These are phyloP conservation scores for Neonectria sp. DNA, from an alignment of 2,329 filamentous ascomycete genomes.

Conservation along the genomic window DNA sequence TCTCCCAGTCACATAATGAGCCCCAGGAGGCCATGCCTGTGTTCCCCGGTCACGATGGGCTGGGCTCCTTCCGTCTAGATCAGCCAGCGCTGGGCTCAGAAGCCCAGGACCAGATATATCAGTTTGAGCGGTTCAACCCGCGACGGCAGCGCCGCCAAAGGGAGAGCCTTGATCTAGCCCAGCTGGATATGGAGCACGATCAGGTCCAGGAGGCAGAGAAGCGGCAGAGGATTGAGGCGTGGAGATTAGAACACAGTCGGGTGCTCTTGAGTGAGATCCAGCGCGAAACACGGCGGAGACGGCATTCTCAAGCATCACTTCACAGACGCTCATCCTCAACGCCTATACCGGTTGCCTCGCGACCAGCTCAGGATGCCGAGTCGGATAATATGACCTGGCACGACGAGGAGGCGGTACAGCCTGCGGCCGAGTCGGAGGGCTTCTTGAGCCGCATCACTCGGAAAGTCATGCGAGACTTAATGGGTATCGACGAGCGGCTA, in stretches of 20 bases:
- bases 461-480: slow-evolving; percentile 88
- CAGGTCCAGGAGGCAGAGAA: slow-evolving; percentile 78
- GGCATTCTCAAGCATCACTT: slow-evolving; percentile 71
- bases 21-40: slow-evolving; percentile 73
- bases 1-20: slow-evolving; percentile 42
- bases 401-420: slow-evolving; percentile 63
- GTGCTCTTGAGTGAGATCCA: slow-evolving; percentile 91
- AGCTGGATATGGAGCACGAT: slow-evolving; percentile 67
- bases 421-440: slow-evolving; percentile 71
- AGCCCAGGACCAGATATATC: slow-evolving; percentile 88
- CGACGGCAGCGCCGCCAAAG: slow-evolving; percentile 70
- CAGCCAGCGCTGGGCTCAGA: slow-evolving; percentile 66
- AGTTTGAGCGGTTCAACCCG: slow-evolving; percentile 89
- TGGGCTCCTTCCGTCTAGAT: slow-evolving; percentile 86
- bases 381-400: slow-evolving; percentile 66
- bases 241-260: slow-evolving; percentile 92
- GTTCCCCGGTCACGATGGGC: slow-evolving; percentile 91
- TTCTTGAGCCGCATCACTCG: slow-evolving; percentile 87
- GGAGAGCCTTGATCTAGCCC: slow-evolving; percentile 68
- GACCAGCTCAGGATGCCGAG: slow-evolving; percentile 46
- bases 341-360: slow-evolving; percentile 47
- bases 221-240: slow-evolving; percentile 88
- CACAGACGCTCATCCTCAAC: slow-evolving; percentile 49
- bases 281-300: slow-evolving; percentile 81
- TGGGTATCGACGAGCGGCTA: slow-evolving; percentile 90